Conservation (phyloP, 371 early-diverging fungal species). For the Zopfochytrium polystomum region DNA sequence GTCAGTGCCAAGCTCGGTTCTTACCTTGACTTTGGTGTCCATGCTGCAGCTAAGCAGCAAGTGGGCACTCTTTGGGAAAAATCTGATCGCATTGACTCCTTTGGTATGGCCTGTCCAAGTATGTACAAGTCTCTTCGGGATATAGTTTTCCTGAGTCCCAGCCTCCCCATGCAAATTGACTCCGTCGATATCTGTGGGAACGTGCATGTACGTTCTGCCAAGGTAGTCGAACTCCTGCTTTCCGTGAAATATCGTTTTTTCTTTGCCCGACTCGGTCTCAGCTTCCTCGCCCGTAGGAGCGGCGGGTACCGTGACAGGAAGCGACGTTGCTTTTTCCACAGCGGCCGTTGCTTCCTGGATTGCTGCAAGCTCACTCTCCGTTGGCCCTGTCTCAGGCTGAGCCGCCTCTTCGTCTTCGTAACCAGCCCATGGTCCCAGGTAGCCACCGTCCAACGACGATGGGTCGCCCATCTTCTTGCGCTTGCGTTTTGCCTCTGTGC, state of each 20-base stretch:
- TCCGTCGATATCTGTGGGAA: slow-evolving; percentile 73
- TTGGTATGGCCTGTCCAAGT: slow-evolving; percentile 92
- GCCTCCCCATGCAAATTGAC: slow-evolving; percentile 69
- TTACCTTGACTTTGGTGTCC: slow-evolving; percentile 84
- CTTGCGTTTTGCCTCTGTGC: slow-evolving; percentile 50
- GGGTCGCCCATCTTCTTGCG: slow-evolving; percentile 79
- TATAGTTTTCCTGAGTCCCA: slow-evolving; percentile 74
- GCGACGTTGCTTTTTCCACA: slow-evolving; percentile 5
- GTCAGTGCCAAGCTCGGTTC: background rate
- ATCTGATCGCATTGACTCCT: slow-evolving; percentile 85
- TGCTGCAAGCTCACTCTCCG: slow-evolving; percentile 52
- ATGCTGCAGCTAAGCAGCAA: slow-evolving; percentile 85
- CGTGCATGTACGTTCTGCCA: slow-evolving; percentile 92
- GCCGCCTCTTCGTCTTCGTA: slow-evolving; percentile 74
- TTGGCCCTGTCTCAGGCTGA: slow-evolving; percentile 48
- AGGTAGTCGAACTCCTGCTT: slow-evolving; percentile 79
- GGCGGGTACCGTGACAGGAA: too few relatives aligned
- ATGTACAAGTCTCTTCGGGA: slow-evolving; percentile 82
- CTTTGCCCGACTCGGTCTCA: slow-evolving; percentile 45
- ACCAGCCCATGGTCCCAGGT: slow-evolving; percentile 94
- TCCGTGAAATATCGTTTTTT: slow-evolving; percentile 75
- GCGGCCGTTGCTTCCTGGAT: slow-evolving; percentile 22
- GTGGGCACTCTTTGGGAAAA: slow-evolving; percentile 89
- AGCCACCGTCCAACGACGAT: slow-evolving; percentile 72
- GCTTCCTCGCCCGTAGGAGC: slow-evolving; percentile 21